Base-by-base conservation (phyloP, 345 rosid genomes). In the Eutrema japonicum region DNA sequence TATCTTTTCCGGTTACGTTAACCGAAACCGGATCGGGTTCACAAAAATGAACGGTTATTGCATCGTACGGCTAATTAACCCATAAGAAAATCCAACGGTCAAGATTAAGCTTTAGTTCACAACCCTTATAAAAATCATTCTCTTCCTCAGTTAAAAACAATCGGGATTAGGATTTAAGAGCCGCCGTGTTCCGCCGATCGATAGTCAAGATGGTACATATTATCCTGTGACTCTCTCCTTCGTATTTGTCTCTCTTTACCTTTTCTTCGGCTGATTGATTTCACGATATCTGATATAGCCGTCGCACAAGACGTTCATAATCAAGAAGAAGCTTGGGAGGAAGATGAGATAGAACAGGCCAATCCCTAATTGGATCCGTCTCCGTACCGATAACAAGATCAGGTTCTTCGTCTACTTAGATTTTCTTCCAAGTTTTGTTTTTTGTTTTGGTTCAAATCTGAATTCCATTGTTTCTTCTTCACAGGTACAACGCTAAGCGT, bases 251-350 rank as follows among this genome's bases (percentile, higher is more conserved):
- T 50, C 62, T 26, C 10, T 10, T 2, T 30, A 2, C 0, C 2
- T 22, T 10, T 36, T 10, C 9, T 38, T 32, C 2, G 12, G 13
- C 59, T 56, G 43, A 74, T 38, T 2, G n/a, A 38, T 40, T 16
- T 66, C 14, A 59, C 22, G 38, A 9, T 51, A 13, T 29, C 26
- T 52, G 41, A 43, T 42, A 14, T 66, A 90, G 98, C 98, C 98
- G 84, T 87, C 98, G 33, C 98, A 93, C 83, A 93, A 93, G 85
- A 52, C 89, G 6, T 93, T 89, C 77, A 81, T 14, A 68, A 90
- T 78, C 16, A 87, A 87, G 85, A 87, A 87, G 84, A 87, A 85
- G 81, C 85, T 87, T 6, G 91, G 73, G 47, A 87, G 63, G 87
- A 87, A 87, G 86, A 87, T 87, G 87, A 82, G 89, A 40, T 89